A percentile compares a stretch with the other conserved stretches of the same genome.
phyloP scores from a whole-genome alignment of 139 green algal species.

The Edaphochlamys debaryana region DNA sequence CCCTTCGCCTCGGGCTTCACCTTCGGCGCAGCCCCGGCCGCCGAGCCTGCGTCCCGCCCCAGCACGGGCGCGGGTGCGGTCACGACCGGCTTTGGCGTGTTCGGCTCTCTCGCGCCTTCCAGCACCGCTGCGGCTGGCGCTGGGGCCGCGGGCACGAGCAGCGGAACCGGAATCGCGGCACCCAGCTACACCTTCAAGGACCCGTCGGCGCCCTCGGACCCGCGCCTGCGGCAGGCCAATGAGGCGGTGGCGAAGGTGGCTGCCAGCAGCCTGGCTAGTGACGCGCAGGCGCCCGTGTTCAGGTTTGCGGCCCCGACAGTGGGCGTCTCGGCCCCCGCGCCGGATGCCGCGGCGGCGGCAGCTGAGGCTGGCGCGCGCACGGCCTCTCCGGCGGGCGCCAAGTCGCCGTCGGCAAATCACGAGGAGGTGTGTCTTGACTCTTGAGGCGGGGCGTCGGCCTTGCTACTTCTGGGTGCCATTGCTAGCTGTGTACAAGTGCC shows the following conservation, averaged over 20 bases:
- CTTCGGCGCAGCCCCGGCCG: background rate
- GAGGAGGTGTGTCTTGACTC: no score
- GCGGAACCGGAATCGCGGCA: background rate
- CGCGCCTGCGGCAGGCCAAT: background rate
- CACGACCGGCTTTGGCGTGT: no score
- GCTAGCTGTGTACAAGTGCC: no score
- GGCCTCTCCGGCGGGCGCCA: no score
- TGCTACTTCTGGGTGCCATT: no score
- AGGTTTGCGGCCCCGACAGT: background rate
- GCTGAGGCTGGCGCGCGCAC: no score
- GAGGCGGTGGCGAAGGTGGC: background rate
- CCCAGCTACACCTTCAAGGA: background rate
- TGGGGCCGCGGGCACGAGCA: no score
- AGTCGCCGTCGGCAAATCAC: background rate
- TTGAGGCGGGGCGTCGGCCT: no score
- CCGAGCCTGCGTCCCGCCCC: no score
- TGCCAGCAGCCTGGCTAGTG: background rate
- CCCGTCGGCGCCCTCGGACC: background rate
- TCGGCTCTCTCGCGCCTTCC: no score
- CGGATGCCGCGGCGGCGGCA: background rate
- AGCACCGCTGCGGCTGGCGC: background rate
- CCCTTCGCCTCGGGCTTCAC: background rate
- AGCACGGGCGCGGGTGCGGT: background rate
- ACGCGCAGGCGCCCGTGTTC: background rate
- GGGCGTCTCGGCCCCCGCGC: background rate